These are phyloP conservation scores for Viola pubescens DNA, from an alignment of 441 rosid genomes.

Conservation along the genomic window DNA sequence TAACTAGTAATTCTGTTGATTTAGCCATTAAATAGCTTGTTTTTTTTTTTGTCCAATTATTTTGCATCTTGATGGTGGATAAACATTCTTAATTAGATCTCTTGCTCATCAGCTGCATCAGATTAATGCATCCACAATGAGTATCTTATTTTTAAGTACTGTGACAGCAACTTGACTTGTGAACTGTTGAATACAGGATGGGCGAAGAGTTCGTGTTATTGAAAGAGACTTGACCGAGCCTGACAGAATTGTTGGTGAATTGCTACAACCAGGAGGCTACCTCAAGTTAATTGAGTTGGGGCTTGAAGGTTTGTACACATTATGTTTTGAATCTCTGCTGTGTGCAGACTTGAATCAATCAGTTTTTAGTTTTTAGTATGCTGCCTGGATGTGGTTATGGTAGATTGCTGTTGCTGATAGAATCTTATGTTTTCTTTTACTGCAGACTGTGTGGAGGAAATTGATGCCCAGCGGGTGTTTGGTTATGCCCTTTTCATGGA, in stretches of 20 bases:
- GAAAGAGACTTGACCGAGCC: constrained; percentile 83
- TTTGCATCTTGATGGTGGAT: background rate
- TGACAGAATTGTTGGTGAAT: constrained; percentile 78
- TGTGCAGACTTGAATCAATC: too few species aligned
- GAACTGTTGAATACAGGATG: constrained; percentile 43
- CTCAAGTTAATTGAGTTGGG: constrained; percentile 75
- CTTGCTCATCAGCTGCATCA: background rate
- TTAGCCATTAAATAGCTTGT: background rate
- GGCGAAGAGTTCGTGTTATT: constrained; percentile 63
- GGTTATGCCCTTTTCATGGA: constrained; percentile 84
- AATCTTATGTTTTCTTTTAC: background rate
- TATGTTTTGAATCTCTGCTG: background rate
- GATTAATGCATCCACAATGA: background rate
- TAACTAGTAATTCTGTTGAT: background rate
- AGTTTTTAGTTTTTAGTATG: too few species aligned
- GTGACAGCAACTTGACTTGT: constrained; percentile 6
- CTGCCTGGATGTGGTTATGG: background rate
- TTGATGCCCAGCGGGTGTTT: constrained; percentile 67
- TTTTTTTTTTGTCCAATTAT: background rate
- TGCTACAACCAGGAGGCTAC: constrained; percentile 87
- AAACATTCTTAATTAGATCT: background rate
- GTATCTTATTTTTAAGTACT: background rate
- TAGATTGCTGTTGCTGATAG: constrained; percentile 3
- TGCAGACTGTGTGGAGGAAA: constrained; percentile 74
- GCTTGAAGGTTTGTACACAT: constrained; percentile 46